Evolutionary conservation across 331 rosid genomes (phyloP), one percentile per base, ranked within the genome.

Genomic region (Telfairia occidentalis): DNA sequence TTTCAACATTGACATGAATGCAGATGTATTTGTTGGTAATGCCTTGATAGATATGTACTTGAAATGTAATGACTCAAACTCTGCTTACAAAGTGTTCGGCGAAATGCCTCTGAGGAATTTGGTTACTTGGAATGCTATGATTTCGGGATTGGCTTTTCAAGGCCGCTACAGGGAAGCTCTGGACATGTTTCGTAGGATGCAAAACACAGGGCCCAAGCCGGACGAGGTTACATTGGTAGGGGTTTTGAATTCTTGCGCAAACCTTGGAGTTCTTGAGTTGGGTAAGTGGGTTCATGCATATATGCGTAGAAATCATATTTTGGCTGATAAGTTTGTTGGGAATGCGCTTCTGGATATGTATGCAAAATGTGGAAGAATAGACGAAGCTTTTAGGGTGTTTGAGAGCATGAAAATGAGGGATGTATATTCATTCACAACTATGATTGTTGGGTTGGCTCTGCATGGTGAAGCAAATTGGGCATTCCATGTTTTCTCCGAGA

Each of bases 281-380:
- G 87, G 87, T 19, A 75, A 72, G 45, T 81, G 85, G 87, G 73
- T 81, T 34, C 87, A 84, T 78, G 81, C 79, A 3, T 81, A 84
- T 71, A 66, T 75, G 0, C 78, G 78, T 54, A 78, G 70, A 61
- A 55, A 81, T 71, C 69, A 35, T 26, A 78, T 78, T 32, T 72
- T 49, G 60, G 79, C 78, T 3, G 81, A 76, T n/a, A 79, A 81
- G 40, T 78, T 71, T 72, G 73, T 81, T 45, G 83, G 84, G 60
- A 78, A 76, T 59, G 84, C 79, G 5, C 79, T 84, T 15, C 46
- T 84, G 52, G 85, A 81, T 76, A 84, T 84, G 87, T 81, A 84
- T 76, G 81, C 81, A 0, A 84, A 81, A 43, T 84, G 87, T 73
- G 87, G 87, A 42, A 72, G 77, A 59, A 65, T 84, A 73, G 81